Evolutionary conservation across 768 basidiomycete species (phyloP).

Genomic region (Pleurotus ostreatus): DNA sequence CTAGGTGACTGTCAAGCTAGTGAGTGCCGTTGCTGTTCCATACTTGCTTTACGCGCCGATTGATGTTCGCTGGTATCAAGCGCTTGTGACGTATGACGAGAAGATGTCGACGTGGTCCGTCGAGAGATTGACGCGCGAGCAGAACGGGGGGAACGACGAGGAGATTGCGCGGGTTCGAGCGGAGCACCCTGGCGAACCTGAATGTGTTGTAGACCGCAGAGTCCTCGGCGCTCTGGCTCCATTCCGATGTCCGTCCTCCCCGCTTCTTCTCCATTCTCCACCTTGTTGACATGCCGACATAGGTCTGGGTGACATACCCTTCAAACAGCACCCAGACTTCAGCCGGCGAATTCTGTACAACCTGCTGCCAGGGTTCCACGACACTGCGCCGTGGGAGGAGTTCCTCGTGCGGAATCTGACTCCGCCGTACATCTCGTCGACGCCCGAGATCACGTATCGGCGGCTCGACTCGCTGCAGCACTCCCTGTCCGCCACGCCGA

Average conservation of each 20-base stretch:
- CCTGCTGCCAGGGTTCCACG: constrained; percentile 56
- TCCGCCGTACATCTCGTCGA: constrained; percentile 63
- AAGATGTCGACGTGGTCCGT: constrained; percentile 51
- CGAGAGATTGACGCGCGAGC: constrained; percentile 57
- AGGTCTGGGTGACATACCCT: constrained; percentile 70
- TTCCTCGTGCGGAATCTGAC: constrained; percentile 59
- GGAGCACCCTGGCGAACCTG: constrained; percentile 69
- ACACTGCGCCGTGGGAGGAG: constrained; percentile 62
- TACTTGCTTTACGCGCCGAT: too few relatives aligned
- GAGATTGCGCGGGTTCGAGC: constrained; percentile 61
- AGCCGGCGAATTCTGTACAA: constrained; percentile 65
- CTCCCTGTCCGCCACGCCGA: constrained; percentile 18
- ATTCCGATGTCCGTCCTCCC: constrained; percentile 57
- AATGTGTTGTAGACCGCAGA: constrained; percentile 60
- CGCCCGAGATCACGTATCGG: constrained; percentile 61
- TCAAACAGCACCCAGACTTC: constrained; percentile 70
- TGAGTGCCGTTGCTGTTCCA: constrained; percentile 26
- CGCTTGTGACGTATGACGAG: constrained; percentile 45
- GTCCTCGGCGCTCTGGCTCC: constrained; percentile 78
- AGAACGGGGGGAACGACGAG: constrained; percentile 65
- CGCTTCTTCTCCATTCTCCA: background rate
- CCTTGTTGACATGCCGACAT: constrained; percentile 1
- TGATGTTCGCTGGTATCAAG: constrained; percentile 21
- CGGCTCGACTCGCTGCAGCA: constrained; percentile 29
- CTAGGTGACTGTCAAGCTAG: constrained; percentile 79